A percentile compares a stretch with the other conserved stretches of the same genome.
Evolutionary conservation across 2,329 filamentous ascomycete species (phyloP).

Genomic region (Chaetomium sp.): DNA sequence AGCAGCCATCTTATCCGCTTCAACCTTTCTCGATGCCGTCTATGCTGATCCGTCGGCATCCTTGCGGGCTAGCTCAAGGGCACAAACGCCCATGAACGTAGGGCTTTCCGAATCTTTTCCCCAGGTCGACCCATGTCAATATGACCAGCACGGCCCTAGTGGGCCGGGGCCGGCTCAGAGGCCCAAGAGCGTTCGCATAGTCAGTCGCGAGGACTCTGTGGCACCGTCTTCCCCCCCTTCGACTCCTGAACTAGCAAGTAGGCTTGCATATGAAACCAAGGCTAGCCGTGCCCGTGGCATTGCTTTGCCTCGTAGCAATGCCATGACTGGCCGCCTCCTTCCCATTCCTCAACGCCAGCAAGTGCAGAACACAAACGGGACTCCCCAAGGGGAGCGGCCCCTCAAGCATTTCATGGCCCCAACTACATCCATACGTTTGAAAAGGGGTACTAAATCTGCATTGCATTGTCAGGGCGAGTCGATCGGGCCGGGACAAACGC

Average conservation of each 20-base stretch:
- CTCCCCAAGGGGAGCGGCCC: conserved; percentile 4
- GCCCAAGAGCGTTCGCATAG: conserved; percentile 51
- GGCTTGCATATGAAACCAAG: background rate
- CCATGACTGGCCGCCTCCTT: background rate
- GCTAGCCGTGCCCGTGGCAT: background rate
- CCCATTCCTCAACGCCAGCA: conserved; percentile 11
- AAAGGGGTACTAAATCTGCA: conserved; percentile 50
- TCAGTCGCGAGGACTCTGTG: conserved; percentile 40
- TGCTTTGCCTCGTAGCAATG: conserved; percentile 22
- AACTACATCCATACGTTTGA: conserved; percentile 50
- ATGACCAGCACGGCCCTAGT: conserved; percentile 19
- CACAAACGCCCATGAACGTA: conserved; percentile 71
- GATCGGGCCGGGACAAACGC: conserved; percentile 54
- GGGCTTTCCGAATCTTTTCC: conserved; percentile 39
- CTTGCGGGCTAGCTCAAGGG: conserved; percentile 63
- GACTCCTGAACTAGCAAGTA: background rate
- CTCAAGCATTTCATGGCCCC: conserved; percentile 48
- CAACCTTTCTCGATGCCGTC: conserved; percentile 75
- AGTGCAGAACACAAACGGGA: conserved; percentile 1
- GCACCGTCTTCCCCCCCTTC: conserved; percentile 26
- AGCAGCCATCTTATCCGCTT: conserved; percentile 72
- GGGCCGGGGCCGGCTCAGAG: conserved; percentile 30
- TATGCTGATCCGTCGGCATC: conserved; percentile 66
- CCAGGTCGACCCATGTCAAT: conserved; percentile 44
- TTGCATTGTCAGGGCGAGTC: conserved; percentile 51